phyloP scores from a whole-genome alignment of 345 rosid genomes.

The Brassica rapa region DNA sequence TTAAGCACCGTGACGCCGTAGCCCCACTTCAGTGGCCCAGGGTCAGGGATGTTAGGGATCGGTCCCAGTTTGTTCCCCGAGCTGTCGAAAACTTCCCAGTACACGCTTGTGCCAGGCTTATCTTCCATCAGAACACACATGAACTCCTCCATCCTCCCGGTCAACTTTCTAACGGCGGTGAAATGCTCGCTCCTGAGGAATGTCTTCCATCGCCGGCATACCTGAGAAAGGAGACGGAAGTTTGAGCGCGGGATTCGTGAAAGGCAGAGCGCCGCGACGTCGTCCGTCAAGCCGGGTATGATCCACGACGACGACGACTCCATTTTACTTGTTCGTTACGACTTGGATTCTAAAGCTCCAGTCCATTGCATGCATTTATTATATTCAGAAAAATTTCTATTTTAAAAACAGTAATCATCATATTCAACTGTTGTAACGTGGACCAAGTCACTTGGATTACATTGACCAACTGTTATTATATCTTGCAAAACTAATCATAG shows the following conservation, averaged over 20 bases:
- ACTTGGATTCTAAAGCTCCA: not conserved
- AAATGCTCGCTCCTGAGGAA: constrained; percentile 73
- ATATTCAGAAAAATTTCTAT: no score
- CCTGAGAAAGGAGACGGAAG: constrained; percentile 61
- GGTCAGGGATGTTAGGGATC: constrained; percentile 62
- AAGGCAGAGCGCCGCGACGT: constrained; percentile 73
- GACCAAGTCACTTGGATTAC: no score
- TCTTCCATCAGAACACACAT: constrained; percentile 62
- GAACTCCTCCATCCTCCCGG: constrained; percentile 74
- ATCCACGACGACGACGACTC: not conserved
- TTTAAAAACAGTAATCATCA: no score
- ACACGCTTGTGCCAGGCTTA: constrained; percentile 65
- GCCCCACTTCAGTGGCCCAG: constrained; percentile 63
- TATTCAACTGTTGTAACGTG: no score
- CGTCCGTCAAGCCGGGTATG: constrained; percentile 83
- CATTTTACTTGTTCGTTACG: not conserved
- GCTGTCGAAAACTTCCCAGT: constrained; percentile 77
- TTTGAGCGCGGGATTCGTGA: constrained; percentile 66
- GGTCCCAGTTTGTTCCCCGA: constrained; percentile 51
- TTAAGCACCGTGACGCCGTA: constrained; percentile 60
- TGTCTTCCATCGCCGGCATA: constrained; percentile 75
- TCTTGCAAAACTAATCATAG: constrained; percentile 42
- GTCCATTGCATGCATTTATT: not conserved
- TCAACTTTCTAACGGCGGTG: constrained; percentile 51
- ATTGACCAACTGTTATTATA: no score